Percentiles rank a stretch among this genome's conserved stretches.
phyloP scores from a whole-genome alignment of 805 yeast species.

The Barnettozyma pratensis region DNA sequence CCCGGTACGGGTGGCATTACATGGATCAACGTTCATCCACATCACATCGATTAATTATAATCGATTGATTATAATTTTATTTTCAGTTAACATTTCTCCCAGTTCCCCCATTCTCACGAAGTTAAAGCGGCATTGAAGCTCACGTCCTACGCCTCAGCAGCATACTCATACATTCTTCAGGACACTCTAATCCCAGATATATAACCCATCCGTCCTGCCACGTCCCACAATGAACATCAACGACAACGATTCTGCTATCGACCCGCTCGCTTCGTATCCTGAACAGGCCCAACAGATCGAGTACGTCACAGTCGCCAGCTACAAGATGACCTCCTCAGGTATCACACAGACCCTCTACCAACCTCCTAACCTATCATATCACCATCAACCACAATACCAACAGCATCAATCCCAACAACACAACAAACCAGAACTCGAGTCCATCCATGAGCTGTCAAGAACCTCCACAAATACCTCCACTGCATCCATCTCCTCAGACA shows the following conservation, averaged over 20 bases:
- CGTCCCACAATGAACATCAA: neutral
- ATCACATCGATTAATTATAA: too few species aligned
- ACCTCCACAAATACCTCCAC: constrained; percentile 1
- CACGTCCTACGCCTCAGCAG: neutral
- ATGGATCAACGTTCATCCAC: too few species aligned
- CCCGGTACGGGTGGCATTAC: too few species aligned
- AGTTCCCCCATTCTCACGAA: neutral
- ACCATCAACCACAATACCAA: neutral
- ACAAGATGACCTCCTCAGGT: constrained; percentile 5
- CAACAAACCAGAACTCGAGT: constrained; percentile 5
- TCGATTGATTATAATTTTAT: too few species aligned
- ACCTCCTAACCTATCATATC: neutral
- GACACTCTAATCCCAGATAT: neutral
- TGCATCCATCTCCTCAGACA: constrained; percentile 15
- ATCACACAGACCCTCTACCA: constrained; percentile 5
- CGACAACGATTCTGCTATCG: neutral
- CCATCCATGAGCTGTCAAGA: constrained; percentile 9
- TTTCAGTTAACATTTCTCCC: neutral
- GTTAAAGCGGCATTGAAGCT: neutral
- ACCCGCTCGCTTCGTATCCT: neutral
- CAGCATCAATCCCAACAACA: neutral
- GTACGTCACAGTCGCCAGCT: constrained; percentile 3
- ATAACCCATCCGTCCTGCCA: too few species aligned
- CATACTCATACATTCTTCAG: neutral
- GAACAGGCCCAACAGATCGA: neutral